Base-by-base conservation (phyloP, 768 basidiomycete genomes). In the Amanita phalloides region DNA sequence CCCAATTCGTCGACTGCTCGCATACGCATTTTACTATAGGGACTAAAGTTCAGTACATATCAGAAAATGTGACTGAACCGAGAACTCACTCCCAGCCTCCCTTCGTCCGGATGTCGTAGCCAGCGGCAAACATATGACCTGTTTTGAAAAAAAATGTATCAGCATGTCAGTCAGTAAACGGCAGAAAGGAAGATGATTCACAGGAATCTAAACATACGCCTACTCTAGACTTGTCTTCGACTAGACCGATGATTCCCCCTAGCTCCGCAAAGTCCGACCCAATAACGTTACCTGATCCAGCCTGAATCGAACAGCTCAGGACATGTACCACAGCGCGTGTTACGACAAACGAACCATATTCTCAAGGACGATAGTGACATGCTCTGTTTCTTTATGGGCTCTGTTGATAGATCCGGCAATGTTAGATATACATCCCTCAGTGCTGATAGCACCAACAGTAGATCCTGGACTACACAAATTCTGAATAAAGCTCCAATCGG, bases 151-250 rank as follows among this genome's bases (percentile, higher is more conserved):
- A 23, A 45, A 23, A 45, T 21, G 21, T 14, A 51, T 32, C 23
- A 28, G 36, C 2, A 28, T 48, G 23, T 32, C 2, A 36, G 13
- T 32, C 2, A 36, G 13, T 14, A 17, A 2, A 48, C 8, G 10
- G 9, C 11, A 33, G 23, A 28, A 36, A 7, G 41, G 46, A n/a
- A 48, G 38, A 11, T 33, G 4, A 64, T 71, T 46, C 57, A 83
- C 90, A 93, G 0, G 91, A 92, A 65, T 94, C 90, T 38, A 94
- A 67, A 63, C 90, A 93, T 4, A 92, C 83, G 0, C 88, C 86
- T 2, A 93, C 79, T 43, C 90, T 66, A 0, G 68, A 67, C 64
- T 91, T 91, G 60, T 91, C 80, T 3, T 82, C 70, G 1, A 93
- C 84, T 20, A 70, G 68, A 0, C 69, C 61, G 41, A 94, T 92